Percentiles rank a stretch among this genome's conserved stretches.
These are phyloP conservation scores for Babesia gibsoni DNA, from an alignment of 169 alveolate species.

Conservation along the genomic window DNA sequence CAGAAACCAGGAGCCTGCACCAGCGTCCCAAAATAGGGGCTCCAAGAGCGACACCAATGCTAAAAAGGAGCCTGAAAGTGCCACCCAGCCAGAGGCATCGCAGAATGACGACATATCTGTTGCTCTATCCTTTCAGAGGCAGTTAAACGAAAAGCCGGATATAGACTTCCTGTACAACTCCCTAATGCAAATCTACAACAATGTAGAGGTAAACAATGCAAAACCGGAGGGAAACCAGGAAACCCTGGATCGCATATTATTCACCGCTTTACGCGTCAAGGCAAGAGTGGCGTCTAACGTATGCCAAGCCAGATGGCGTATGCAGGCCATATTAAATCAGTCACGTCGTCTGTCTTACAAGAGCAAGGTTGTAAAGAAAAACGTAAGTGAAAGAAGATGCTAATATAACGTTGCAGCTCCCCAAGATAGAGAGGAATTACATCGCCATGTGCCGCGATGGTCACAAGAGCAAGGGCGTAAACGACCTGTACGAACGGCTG, in stretches of 20 bases:
- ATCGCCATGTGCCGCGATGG: not conserved
- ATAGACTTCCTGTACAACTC: conserved; percentile 45
- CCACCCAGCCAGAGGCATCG: not conserved
- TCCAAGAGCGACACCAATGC: not conserved
- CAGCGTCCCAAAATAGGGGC: not conserved
- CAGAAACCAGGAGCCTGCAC: not conserved
- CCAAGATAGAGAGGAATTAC: conserved; percentile 38
- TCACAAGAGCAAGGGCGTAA: conserved; percentile 22
- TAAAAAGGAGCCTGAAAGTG: conserved; percentile 10
- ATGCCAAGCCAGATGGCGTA: conserved; percentile 11
- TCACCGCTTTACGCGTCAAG: conserved; percentile 38
- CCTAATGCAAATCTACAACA: conserved; percentile 44
- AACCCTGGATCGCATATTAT: conserved; percentile 12
- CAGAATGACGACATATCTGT: conserved; percentile 38
- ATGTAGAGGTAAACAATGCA: not conserved
- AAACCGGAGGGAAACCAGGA: not conserved
- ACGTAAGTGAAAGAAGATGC: conserved; percentile 18
- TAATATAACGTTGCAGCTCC: conserved; percentile 19
- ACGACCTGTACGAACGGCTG: conserved; percentile 53
- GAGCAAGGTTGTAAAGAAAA: conserved; percentile 11
- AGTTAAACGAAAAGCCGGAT: conserved; percentile 63
- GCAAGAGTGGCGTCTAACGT: conserved; percentile 22
- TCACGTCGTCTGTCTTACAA: conserved; percentile 9
- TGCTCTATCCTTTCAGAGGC: conserved; percentile 63
- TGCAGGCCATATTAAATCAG: conserved; percentile 10